A percentile compares a stretch with the other conserved stretches of the same genome.
These are phyloP conservation scores for Ambrosia trifida DNA, from an alignment of 129 eudicot genomes.

Conservation along the genomic window DNA sequence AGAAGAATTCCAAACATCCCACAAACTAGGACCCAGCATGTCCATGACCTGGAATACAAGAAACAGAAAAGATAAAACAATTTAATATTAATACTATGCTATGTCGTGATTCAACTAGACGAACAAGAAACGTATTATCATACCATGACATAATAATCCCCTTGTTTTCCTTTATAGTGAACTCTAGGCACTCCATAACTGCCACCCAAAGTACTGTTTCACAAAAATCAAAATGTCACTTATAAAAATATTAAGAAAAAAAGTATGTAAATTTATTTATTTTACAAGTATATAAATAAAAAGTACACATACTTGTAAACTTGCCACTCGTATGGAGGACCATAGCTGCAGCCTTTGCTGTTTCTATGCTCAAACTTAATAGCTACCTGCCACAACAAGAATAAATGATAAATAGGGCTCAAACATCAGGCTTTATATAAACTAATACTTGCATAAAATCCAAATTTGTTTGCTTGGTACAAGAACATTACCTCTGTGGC, in stretches of 20 bases:
- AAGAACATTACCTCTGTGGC: constrained; percentile 51
- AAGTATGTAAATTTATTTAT: neutral
- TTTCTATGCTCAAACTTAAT: constrained; percentile 74
- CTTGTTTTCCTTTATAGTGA: constrained; percentile 83
- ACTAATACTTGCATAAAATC: neutral
- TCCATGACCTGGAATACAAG: constrained; percentile 66
- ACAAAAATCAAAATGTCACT: constrained; percentile 10
- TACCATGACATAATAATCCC: constrained; percentile 91
- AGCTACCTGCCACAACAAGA: constrained; percentile 54
- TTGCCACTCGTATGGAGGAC: constrained; percentile 94
- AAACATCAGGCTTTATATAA: neutral
- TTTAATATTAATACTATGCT: constrained; percentile 13
- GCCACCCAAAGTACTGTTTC: constrained; percentile 78
- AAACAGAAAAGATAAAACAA: neutral
- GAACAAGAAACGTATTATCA: constrained; percentile 23
- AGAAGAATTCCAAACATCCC: constrained; percentile 90
- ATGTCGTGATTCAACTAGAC: neutral
- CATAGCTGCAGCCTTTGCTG: constrained; percentile 80
- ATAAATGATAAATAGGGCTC: constrained; percentile 5
- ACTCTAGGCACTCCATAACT: constrained; percentile 89
- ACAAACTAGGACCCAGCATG: constrained; percentile 88
- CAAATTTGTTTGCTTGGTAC: constrained; percentile 5
- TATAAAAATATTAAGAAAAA: neutral
- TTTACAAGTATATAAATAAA: neutral
- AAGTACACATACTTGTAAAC: constrained; percentile 70